Percentiles rank a stretch among this genome's conserved stretches.
Evolutionary conservation across 1,139 yeast genomes (phyloP).

Genomic region (Geotrichum phurueaensis): DNA sequence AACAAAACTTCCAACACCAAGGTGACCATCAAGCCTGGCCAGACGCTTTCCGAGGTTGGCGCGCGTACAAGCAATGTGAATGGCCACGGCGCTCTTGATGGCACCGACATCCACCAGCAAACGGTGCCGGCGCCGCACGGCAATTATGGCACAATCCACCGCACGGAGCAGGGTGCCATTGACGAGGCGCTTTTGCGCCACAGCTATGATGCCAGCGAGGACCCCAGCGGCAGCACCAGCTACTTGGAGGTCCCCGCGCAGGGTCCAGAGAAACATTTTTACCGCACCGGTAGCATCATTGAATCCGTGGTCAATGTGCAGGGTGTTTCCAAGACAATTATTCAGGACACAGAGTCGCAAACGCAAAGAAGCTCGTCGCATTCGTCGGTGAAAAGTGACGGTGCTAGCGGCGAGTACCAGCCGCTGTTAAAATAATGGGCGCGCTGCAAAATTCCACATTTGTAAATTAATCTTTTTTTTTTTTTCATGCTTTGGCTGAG

Average conservation of each 20-base stretch:
- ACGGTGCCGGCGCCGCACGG: slow-evolving; percentile 7
- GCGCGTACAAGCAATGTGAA: neutral
- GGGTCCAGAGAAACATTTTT: slow-evolving; percentile 28
- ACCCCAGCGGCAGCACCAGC: neutral
- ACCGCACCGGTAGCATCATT: slow-evolving; percentile 60
- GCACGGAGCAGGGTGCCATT: slow-evolving; percentile 49
- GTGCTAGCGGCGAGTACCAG: neutral
- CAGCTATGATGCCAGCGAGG: neutral
- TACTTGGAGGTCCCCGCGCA: slow-evolving; percentile 7
- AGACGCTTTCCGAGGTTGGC: neutral
- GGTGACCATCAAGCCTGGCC: slow-evolving; percentile 37
- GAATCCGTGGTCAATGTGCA: slow-evolving; percentile 80
- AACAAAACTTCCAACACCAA: slow-evolving; percentile 58
- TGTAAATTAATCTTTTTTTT: too few species aligned
- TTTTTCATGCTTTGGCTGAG: too few species aligned
- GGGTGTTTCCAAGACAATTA: slow-evolving; percentile 83
- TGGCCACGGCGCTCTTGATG: neutral
- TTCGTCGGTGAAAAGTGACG: neutral
- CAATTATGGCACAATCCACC: slow-evolving; percentile 40
- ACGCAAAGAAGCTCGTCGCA: neutral
- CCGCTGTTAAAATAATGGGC: neutral
- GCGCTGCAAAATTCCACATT: too few species aligned
- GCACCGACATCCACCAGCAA: slow-evolving; percentile 6
- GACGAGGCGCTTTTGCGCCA: slow-evolving; percentile 21
- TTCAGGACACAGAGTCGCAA: slow-evolving; percentile 43